Base-by-base conservation (phyloP, 176 grass and related monocot species). In the Ensete ventricosum region DNA sequence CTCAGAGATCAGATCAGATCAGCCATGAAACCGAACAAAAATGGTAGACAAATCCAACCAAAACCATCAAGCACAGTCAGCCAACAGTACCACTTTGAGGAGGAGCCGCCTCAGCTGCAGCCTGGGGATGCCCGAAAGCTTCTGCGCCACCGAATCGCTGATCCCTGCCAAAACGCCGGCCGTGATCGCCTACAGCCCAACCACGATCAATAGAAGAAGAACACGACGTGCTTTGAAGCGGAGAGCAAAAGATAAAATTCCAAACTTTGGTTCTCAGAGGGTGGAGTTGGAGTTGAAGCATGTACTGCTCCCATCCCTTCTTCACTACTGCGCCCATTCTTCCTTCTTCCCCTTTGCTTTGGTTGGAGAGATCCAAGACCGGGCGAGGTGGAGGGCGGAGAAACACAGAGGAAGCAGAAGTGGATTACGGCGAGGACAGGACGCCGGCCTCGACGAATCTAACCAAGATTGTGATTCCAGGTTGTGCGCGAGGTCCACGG, bases 141-240 rank as follows among this genome's bases (percentile, higher is more conserved):
- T 98, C 90, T 98, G 90, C 43, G 95, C 95, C 52, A 85, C 88
- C 1, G 95, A 89, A 76, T 98, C 95, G 52, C 95, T 98, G 75
- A 93, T 78, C 53, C 90, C 94, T 21, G 95, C 95, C 54, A 98
- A 83, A 76, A 87, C 85, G 2, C 88, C 95, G 11, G 95, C 81
- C 4, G 95, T 98, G 71, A 98, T 84, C 90, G 88, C 88, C 90
- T 98, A 73, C 19, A 23, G 71, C 73, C 60, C 29, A 60, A 71
- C 29, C 50, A 62, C 73, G 60, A 24, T 23, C 20, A 55, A 52
- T 64, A 72, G 14, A 26, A 75, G 58, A 20, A 16, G 8, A 49
- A 79, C 51, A n/a, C 2, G 57, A 63, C 23, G 51, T 24, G 19
- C 59, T 20, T 14, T 4, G 57, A 62, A 19, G 57, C 17, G 52